These are phyloP conservation scores for Globisporangium radiosum DNA, from an alignment of 352 stramenopile species.

Conservation along the genomic window DNA sequence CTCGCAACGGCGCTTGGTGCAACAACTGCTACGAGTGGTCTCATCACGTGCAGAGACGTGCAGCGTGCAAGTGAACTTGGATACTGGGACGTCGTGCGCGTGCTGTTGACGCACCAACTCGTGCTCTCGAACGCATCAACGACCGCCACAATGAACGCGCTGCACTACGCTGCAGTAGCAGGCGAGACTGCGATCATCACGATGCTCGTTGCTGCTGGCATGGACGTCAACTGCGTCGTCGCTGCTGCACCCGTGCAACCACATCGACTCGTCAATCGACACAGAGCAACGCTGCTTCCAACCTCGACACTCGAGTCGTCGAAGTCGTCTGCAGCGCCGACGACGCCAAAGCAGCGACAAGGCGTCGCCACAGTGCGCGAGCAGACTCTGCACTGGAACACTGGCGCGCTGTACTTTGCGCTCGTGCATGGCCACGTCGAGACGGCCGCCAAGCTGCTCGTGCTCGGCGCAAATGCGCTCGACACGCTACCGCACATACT, in stretches of 20 bases:
- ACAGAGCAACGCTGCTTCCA: neutral
- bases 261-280: neutral
- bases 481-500: slow-evolving; percentile 28
- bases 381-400: slow-evolving; percentile 10
- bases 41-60: slow-evolving; percentile 46
- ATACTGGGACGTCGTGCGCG: slow-evolving; percentile 39
- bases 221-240: slow-evolving; percentile 50
- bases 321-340: neutral
- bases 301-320: neutral
- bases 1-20: slow-evolving; percentile 28
- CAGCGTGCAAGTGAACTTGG: slow-evolving; percentile 35
- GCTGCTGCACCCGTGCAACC: neutral
- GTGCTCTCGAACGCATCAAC: slow-evolving; percentile 31
- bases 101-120: slow-evolving; percentile 47
- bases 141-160: slow-evolving; percentile 28
- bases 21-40: slow-evolving; percentile 23
- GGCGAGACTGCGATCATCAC: slow-evolving; percentile 36
- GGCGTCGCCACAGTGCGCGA: too few relatives aligned
- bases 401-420: slow-evolving; percentile 41
- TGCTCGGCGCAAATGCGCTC: slow-evolving; percentile 41
- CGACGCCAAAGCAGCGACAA: neutral
- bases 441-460: slow-evolving; percentile 48
- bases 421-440: slow-evolving; percentile 45
- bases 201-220: slow-evolving; percentile 37
- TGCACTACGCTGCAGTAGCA: slow-evolving; percentile 43